Percentiles rank a stretch among this genome's conserved stretches.
These are phyloP conservation scores for Terfezia claveryi DNA, from an alignment of 495 filamentous ascomycete species.

Conservation along the genomic window DNA sequence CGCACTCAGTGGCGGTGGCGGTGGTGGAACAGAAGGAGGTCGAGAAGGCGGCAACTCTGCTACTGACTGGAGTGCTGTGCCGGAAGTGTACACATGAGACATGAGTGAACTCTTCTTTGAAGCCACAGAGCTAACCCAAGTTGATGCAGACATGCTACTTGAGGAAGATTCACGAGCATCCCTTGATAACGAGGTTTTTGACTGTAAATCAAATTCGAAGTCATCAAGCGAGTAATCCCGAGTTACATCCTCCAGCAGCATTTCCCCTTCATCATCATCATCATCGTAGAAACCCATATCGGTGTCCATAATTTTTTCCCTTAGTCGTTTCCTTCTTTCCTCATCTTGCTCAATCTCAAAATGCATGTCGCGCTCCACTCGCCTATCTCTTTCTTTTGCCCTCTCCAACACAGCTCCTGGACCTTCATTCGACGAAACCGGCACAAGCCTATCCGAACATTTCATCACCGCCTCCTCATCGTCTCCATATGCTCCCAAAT, in stretches of 20 bases:
- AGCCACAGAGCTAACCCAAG: slow-evolving; percentile 53
- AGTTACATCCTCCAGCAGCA: slow-evolving; percentile 82
- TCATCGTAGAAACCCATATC: slow-evolving; percentile 10
- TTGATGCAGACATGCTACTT: slow-evolving; percentile 59
- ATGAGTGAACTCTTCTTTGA: background rate
- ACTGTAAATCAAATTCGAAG: slow-evolving; percentile 54
- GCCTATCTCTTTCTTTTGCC: slow-evolving; percentile 20
- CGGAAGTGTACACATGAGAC: background rate
- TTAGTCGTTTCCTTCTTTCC: slow-evolving; percentile 14
- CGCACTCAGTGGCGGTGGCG: slow-evolving; percentile 10
- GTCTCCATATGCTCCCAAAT: slow-evolving; percentile 21
- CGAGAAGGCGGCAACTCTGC: background rate
- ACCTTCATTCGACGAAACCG: background rate
- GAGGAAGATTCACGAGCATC: slow-evolving; percentile 82
- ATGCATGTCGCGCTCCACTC: background rate
- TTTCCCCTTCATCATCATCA: slow-evolving; percentile 69
- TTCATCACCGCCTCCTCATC: slow-evolving; percentile 30
- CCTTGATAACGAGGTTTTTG: slow-evolving; percentile 57
- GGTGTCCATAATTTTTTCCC: slow-evolving; percentile 19
- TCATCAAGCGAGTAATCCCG: slow-evolving; percentile 70
- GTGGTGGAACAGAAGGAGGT: slow-evolving; percentile 7
- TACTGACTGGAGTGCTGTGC: background rate
- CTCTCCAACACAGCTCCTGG: slow-evolving; percentile 42
- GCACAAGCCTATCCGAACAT: slow-evolving; percentile 17
- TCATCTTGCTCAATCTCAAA: slow-evolving; percentile 16